phyloP scores from a whole-genome alignment of 192 early-diverging fungal species.

The Coemansia sp. region DNA sequence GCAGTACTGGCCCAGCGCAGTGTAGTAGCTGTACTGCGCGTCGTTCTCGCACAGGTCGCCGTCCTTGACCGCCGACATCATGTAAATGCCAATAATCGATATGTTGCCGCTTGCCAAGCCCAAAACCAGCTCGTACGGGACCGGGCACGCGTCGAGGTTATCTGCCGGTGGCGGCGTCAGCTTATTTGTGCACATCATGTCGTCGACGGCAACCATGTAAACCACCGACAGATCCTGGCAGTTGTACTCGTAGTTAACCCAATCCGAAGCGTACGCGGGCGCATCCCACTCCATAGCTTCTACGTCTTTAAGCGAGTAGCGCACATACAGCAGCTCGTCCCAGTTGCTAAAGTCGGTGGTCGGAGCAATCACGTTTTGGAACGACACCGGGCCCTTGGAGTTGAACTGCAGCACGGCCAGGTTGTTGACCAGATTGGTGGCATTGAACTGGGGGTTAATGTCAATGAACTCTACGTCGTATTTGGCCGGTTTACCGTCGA shows the following conservation, averaged over 20 bases:
- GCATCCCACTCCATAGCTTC: neutral
- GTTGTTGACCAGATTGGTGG: conserved; percentile 3
- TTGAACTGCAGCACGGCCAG: conserved; percentile 8
- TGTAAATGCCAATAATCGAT: neutral
- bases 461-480: neutral
- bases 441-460: conserved; percentile 8
- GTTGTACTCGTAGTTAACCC: neutral
- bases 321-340: neutral
- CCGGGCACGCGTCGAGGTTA: neutral
- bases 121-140: neutral
- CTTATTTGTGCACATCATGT: neutral
- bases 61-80: neutral
- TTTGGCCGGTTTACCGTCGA: neutral
- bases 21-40: neutral
- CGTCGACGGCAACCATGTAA: neutral
- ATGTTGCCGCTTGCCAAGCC: neutral
- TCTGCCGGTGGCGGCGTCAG: neutral
- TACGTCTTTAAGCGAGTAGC: neutral
- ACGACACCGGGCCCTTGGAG: neutral
- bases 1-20: neutral
- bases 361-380: neutral
- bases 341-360: neutral
- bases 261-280: neutral
- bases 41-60: neutral
- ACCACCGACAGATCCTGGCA: neutral